A percentile compares a stretch with the other conserved stretches of the same genome.
phyloP scores from a whole-genome alignment of 495 filamentous ascomycete genomes.

The Penicillium steckii region DNA sequence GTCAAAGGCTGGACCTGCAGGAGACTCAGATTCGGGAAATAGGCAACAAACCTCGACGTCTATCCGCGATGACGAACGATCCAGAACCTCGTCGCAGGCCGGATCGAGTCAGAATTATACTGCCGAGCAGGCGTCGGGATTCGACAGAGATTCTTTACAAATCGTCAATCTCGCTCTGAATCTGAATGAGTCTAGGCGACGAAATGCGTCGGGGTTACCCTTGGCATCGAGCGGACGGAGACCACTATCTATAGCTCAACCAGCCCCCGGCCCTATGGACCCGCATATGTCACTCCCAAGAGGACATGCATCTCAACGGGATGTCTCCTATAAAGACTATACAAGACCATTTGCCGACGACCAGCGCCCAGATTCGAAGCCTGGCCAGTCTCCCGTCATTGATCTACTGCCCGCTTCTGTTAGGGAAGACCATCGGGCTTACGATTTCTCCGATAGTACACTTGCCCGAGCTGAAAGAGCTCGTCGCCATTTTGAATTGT shows the following conservation, averaged over 20 bases:
- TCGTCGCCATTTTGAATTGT: constrained; percentile 73
- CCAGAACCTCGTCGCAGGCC: constrained; percentile 11
- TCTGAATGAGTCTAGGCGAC: constrained; percentile 77
- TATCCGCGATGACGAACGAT: constrained; percentile 4
- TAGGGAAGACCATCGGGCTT: constrained; percentile 36
- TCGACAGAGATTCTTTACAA: constrained; percentile 76
- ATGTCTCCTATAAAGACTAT: constrained; percentile 17
- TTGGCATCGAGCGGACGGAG: constrained; percentile 45
- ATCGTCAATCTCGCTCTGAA: constrained; percentile 90
- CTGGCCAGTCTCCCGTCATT: constrained; percentile 24
- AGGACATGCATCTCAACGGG: constrained; percentile 12
- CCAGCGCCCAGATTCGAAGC: constrained; percentile 3
- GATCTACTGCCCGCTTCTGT: constrained; percentile 32
- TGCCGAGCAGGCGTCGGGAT: constrained; percentile 23
- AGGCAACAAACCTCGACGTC: constrained; percentile 8
- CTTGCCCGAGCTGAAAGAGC: constrained; percentile 76
- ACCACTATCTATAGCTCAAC: constrained; percentile 43
- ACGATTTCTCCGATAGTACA: constrained; percentile 75
- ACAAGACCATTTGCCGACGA: constrained; percentile 16
- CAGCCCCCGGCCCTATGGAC: constrained; percentile 14
- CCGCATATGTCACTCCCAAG: constrained; percentile 15
- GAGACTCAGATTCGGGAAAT: constrained; percentile 4
- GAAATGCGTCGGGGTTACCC: constrained; percentile 51
- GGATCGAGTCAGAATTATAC: constrained; percentile 5
- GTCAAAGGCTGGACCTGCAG: constrained; percentile 5